Evolutionary conservation across 305 asterid species (phyloP), one percentile per base, ranked within the genome.

Genomic region (Fraxinus sp.): DNA sequence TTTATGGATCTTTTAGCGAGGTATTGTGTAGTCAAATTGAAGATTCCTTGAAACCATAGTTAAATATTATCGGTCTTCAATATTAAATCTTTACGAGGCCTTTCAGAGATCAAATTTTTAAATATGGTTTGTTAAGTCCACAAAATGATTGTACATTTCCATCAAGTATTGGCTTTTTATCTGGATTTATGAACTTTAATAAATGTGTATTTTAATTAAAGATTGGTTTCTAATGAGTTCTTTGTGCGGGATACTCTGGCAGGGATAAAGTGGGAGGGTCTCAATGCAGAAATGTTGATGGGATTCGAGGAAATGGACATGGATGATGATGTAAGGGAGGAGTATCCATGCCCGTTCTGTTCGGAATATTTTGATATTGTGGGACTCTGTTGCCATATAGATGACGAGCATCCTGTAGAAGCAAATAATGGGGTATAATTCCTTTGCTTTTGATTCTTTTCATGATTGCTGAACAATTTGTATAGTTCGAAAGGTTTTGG

Each of bases 371-470:
- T 89, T 64, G 98, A 96, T 86, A 94, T 96, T 10, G 92, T 94
- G 79, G 97, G 97, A 57, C 95, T 96, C n/a, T 96, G 96, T 87
- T 94, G 97, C 89, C 99, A 96, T 88, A 91, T 96, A 9, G 99
- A 96, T 75, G 98, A 96, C n/a, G 97, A 96, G 85, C 99, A 96
- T 89, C 97, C 98, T 82, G 90, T 86, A 28, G 98, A 96, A 85
- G 96, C 98, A 83, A 90, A 75, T 77, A 91, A 93, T 82, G 97
- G 97, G 97, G 97, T 93, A 88, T 85, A 70, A 55, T 39, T 70
- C 70, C 37, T 68, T 68, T 68, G 18, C 43, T 73, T 72, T 72
- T 85, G 35, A 83, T 75, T 37, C 66, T 9, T 79, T 22, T 74
- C 52, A 71, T 39, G 30, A 8, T 74, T 77, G 1, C 32, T 35